Conservation (phyloP, 805 yeast genomes). For the Kregervanrija fluxuum region DNA sequence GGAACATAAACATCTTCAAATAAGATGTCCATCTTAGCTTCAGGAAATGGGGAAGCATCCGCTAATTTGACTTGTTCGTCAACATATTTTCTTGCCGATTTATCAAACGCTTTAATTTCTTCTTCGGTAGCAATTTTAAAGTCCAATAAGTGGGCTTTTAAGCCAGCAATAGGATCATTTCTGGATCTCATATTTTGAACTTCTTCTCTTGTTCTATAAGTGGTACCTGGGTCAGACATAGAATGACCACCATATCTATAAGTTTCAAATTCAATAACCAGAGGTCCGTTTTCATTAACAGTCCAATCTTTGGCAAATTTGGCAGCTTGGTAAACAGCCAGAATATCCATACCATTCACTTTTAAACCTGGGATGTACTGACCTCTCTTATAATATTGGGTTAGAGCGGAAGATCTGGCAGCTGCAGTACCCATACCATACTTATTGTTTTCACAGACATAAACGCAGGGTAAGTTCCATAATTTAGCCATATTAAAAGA, state of each 20-base stretch:
- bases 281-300: constrained; percentile 88
- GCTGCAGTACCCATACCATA: constrained; percentile 99
- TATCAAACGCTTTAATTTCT: constrained; percentile 90
- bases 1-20: constrained; percentile 95
- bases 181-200: constrained; percentile 98
- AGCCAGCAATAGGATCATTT: constrained; percentile 96
- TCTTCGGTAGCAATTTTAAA: constrained; percentile 85
- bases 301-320: constrained; percentile 97
- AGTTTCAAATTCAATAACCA: constrained; percentile 94
- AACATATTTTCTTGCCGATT: constrained; percentile 91
- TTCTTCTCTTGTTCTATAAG: constrained; percentile 99
- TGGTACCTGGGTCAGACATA: constrained; percentile 99
- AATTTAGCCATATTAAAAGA: constrained; percentile 98
- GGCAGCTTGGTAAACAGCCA: constrained; percentile 93
- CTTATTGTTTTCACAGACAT: constrained; percentile 97
- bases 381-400: constrained; percentile 97
- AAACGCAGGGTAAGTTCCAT: constrained; percentile 92
- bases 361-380: constrained; percentile 98
- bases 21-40: constrained; percentile 87
- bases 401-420: constrained; percentile 90
- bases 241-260: constrained; percentile 99
- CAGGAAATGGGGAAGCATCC: constrained; percentile 91
- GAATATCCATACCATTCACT: constrained; percentile 97
- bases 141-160: constrained; percentile 80
- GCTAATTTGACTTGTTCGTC: constrained; percentile 93